Percentiles rank a stretch among this genome's conserved stretches.
Conservation (phyloP, 768 basidiomycete genomes). For the Calocera cornea region DNA sequence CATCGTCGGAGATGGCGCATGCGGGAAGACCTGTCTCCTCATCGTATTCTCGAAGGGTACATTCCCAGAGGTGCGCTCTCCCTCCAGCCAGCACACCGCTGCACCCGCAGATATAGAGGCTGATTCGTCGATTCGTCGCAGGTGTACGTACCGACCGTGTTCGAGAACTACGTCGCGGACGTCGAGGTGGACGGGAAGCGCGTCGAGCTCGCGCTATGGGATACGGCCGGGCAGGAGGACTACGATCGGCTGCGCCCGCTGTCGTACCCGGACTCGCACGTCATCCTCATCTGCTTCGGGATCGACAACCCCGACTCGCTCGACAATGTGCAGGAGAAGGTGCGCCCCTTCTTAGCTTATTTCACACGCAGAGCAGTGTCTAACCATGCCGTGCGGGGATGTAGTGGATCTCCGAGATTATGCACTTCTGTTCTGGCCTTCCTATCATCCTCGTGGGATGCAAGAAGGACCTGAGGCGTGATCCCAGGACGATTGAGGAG, state of each 20-base stretch:
- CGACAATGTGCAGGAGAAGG: constrained; percentile 99
- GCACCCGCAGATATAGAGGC: background rate
- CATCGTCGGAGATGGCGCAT: constrained; percentile 97
- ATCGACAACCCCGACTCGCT: constrained; percentile 96
- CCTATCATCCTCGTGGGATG: constrained; percentile 97
- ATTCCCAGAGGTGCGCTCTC: constrained; percentile 83
- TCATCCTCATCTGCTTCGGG: constrained; percentile 98
- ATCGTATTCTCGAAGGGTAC: constrained; percentile 95
- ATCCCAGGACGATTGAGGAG: constrained; percentile 86
- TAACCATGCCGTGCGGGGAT: constrained; percentile 9
- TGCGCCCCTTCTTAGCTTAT: constrained; percentile 27
- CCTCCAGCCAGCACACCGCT: too few relatives aligned
- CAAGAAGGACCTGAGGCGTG: constrained; percentile 96
- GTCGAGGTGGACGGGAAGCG: constrained; percentile 98
- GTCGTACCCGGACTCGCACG: constrained; percentile 98
- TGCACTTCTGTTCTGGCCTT: constrained; percentile 89
- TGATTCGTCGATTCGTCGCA: constrained; percentile 23
- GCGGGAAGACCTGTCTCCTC: constrained; percentile 90
- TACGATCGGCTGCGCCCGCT: constrained; percentile 97
- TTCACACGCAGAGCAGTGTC: background rate
- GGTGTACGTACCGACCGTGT: constrained; percentile 99
- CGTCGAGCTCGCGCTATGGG: constrained; percentile 97
- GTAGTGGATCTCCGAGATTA: constrained; percentile 97
- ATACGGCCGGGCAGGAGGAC: constrained; percentile 99
- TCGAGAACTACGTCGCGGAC: constrained; percentile 99